Evolutionary conservation across 768 basidiomycete genomes (phyloP).

Genomic region (Boletus eberwhitei): DNA sequence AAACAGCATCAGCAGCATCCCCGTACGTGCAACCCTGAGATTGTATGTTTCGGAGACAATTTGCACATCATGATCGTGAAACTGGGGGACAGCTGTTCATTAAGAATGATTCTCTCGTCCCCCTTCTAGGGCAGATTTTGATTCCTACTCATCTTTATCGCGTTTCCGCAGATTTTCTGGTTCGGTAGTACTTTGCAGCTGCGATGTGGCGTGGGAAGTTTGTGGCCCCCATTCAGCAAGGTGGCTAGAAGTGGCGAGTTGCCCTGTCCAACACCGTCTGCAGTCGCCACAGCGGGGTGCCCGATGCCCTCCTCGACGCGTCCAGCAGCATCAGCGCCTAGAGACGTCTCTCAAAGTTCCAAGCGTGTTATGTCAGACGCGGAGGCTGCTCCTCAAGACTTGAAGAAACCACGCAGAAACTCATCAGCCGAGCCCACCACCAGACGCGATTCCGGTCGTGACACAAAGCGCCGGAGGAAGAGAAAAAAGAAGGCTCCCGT

Average conservation of each 20-base stretch:
- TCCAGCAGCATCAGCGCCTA: conserved; percentile 15
- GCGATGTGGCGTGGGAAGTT: conserved; percentile 27
- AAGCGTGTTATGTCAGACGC: conserved; percentile 27
- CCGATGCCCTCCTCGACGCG: conserved; percentile 28
- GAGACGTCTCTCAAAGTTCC: not conserved
- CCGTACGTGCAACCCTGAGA: too few species aligned
- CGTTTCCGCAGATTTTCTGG: too few species aligned
- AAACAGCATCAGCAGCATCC: too few species aligned
- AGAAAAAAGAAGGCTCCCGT: conserved; percentile 29
- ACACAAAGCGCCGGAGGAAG: conserved; percentile 27
- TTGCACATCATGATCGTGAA: too few species aligned
- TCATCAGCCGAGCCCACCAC: conserved; percentile 12
- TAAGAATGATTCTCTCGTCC: too few species aligned
- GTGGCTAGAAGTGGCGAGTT: not conserved
- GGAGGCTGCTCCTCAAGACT: conserved; percentile 15
- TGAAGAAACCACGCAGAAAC: conserved; percentile 27
- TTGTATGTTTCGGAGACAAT: too few species aligned
- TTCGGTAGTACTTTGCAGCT: too few species aligned
- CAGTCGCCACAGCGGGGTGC: not conserved
- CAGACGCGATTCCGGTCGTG: conserved; percentile 21
- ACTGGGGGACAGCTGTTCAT: too few species aligned
- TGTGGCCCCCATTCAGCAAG: not conserved
- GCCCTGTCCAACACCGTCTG: not conserved
- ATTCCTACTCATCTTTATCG: too few species aligned
- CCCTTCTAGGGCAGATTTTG: too few species aligned